Conservation (phyloP, 208 protist genomes). For the Trypanosoma avium region DNA sequence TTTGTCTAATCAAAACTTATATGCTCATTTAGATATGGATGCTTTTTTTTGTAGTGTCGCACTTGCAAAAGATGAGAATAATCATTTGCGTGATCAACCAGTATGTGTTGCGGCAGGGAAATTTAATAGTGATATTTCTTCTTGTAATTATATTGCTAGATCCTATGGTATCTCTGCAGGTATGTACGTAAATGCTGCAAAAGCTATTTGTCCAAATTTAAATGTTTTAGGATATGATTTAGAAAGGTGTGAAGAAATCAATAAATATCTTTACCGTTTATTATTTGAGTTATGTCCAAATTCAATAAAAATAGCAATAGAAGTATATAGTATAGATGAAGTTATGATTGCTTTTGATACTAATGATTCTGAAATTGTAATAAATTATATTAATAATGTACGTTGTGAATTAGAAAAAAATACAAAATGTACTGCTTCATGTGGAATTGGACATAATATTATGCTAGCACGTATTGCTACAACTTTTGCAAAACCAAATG, state of each 20-base stretch:
- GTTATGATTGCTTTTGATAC: conserved; percentile 84
- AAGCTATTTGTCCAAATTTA: conserved; percentile 85
- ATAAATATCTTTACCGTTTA: conserved; percentile 71
- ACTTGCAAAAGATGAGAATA: conserved; percentile 79
- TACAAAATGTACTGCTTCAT: conserved; percentile 81
- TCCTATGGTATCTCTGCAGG: conserved; percentile 82
- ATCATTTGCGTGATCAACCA: conserved; percentile 66
- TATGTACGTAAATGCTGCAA: conserved; percentile 90
- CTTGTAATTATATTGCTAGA: conserved; percentile 92
- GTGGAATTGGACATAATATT: conserved; percentile 84
- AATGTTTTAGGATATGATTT: conserved; percentile 91
- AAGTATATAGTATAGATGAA: conserved; percentile 91
- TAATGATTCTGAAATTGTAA: conserved; percentile 42
- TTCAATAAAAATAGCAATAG: conserved; percentile 60
- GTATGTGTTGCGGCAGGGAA: conserved; percentile 86
- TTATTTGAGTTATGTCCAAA: conserved; percentile 66
- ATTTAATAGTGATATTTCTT: conserved; percentile 91
- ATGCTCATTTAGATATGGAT: conserved; percentile 94
- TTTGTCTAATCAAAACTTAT: conserved; percentile 50
- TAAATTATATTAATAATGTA: conserved; percentile 54
- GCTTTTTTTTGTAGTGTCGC: conserved; percentile 94
- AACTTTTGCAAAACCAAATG: conserved; percentile 71
- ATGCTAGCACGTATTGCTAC: conserved; percentile 83
- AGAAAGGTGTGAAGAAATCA: conserved; percentile 55
- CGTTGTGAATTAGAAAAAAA: conserved; percentile 44